These are phyloP conservation scores for Jackrogersella minutella DNA, from an alignment of 495 filamentous ascomycete species.

Conservation along the genomic window DNA sequence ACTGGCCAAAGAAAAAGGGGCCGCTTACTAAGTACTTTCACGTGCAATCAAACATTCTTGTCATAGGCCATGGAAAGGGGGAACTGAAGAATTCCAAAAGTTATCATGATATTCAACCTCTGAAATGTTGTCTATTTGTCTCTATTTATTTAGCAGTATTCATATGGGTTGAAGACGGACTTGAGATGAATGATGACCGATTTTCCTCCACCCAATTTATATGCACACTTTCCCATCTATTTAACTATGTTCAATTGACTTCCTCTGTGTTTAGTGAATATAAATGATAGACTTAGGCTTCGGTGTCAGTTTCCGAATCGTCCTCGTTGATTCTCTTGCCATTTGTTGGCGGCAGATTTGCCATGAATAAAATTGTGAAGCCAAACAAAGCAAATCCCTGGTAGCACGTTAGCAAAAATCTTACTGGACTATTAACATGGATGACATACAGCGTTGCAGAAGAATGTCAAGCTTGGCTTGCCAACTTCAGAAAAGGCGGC, in stretches of 20 bases:
- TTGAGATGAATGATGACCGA: neutral
- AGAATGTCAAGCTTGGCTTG: constrained; percentile 60
- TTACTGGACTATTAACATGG: neutral
- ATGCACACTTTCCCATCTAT: neutral
- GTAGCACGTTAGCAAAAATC: neutral
- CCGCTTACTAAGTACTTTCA: no score
- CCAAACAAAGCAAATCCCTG: constrained; percentile 58
- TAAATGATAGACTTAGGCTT: neutral
- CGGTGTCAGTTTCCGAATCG: constrained; percentile 29
- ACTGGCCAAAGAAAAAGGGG: no score
- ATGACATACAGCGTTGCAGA: constrained; percentile 60
- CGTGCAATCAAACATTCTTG: no score
- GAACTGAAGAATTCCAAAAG: no score
- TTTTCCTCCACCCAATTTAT: neutral
- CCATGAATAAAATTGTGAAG: constrained; percentile 55
- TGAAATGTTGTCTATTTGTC: constrained; percentile 6
- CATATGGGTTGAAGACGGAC: neutral
- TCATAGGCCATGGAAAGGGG: no score
- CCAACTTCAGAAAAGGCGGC: constrained; percentile 58
- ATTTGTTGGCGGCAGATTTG: constrained; percentile 55
- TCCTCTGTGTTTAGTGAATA: neutral
- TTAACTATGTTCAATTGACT: neutral
- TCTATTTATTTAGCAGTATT: neutral
- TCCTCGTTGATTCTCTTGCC: constrained; percentile 52
- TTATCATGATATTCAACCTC: neutral